Base-by-base conservation (phyloP, 345 rosid species). In the Citrus unshiu region DNA sequence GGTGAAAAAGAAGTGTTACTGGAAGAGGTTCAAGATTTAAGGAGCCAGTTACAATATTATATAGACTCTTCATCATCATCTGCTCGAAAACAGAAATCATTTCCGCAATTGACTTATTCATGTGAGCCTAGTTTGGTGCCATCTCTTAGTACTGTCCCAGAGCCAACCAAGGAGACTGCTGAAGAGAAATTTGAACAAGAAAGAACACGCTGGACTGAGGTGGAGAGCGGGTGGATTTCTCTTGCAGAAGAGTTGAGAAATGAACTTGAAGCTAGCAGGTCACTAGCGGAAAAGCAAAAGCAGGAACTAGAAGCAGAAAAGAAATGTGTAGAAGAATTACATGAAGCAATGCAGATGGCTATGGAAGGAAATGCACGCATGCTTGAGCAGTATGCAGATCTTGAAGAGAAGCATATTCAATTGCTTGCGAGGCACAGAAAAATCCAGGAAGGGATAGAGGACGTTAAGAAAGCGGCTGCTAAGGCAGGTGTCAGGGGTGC, bases 351-450 rank as follows among this genome's bases (percentile, higher is more conserved):
- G 98, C 98, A 88, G 86, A 88, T 87, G 89, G 98, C 98, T 46
- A 97, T 97, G 97, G 91, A 89, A 78, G 98, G 98, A 24, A 95
- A 97, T 83, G 96, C 95, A 54, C 89, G 98, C 75, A 93, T 94
- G 95, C 92, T 97, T 82, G 99, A 97, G 80, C 98, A 97, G 79
- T 92, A 94, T 80, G 98, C 93, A 18, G 99, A 97, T 85, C 91
- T 97, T 63, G 94, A 97, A 84, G 99, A 91, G 87, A 93, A 91
- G 67, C 99, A 97, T 81, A 97, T 97, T 43, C 91, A 89, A 29
- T 80, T 97, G 85, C 98, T 97, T 77, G 93, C 94, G 72, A 90
- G 99, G 79, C 98, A 97, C 79, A 90, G 97, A 79, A 89, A 87
- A 80, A 93, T 97, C 64, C 98, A 85, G 69, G 96, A 97, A 49